Conservation (phyloP, 2,329 filamentous ascomycete species). For the Hypoxylon sp. region DNA sequence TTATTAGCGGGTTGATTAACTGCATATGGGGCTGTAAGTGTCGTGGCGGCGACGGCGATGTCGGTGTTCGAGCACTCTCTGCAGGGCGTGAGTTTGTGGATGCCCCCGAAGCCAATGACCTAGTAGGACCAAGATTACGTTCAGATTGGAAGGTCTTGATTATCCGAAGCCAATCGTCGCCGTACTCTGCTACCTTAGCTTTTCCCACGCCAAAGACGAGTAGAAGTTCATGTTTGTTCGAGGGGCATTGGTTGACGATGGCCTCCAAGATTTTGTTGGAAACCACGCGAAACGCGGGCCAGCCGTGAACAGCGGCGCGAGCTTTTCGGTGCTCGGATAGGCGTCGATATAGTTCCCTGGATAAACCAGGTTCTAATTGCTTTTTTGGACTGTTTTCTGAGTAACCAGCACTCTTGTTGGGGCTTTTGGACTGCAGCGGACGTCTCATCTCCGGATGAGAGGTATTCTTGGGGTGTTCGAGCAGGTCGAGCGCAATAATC, state of each 20-base stretch:
- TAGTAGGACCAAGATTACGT: not conserved
- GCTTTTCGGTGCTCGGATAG: constrained; percentile 5
- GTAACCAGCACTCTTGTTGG: not conserved
- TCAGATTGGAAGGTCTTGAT: constrained; percentile 16
- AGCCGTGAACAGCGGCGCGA: not conserved
- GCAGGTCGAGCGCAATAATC: constrained; percentile 6
- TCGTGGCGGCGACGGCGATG: no score
- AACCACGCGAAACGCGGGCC: not conserved
- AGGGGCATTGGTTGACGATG: constrained; percentile 5
- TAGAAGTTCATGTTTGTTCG: constrained; percentile 10
- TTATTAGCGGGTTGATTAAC: no score
- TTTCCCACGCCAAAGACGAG: not conserved
- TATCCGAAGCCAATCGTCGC: constrained; percentile 12
- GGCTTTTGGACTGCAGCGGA: not conserved
- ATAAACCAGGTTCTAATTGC: not conserved
- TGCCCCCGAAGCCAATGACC: not conserved
- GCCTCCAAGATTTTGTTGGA: constrained; percentile 8
- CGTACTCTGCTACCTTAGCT: not conserved
- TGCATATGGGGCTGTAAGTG: no score
- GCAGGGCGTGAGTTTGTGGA: not conserved
- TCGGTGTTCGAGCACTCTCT: not conserved
- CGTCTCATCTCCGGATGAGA: not conserved
- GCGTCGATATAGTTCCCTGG: constrained; percentile 6
- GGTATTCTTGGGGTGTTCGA: not conserved
- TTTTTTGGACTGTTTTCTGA: no score